Conservation (phyloP, 2,329 filamentous ascomycete genomes). For the Shiraia sp. region DNA sequence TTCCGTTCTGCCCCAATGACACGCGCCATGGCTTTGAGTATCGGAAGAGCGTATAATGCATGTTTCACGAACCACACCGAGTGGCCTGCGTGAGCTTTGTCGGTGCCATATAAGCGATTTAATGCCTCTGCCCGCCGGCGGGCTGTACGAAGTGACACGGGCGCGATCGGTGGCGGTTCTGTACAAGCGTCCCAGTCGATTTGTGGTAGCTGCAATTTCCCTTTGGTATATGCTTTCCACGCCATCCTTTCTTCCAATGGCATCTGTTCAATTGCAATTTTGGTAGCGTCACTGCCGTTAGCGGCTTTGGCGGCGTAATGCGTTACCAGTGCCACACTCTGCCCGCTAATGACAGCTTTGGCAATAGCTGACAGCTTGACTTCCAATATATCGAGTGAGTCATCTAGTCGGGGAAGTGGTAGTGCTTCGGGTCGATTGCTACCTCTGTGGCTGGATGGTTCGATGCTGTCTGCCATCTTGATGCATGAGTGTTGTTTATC, state of each 20-base stretch:
- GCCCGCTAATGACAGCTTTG: constrained; percentile 4
- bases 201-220: constrained; percentile 5
- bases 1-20: constrained; percentile 5
- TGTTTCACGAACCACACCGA: constrained; percentile 6
- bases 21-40: constrained; percentile 7
- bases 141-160: constrained; percentile 3
- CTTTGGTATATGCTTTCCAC: constrained; percentile 2
- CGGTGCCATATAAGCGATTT: constrained; percentile 7
- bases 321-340: constrained; percentile 6
- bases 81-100: constrained; percentile 5
- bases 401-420: constrained; percentile 6
- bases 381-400: constrained; percentile 3
- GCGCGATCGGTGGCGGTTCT: constrained; percentile 3
- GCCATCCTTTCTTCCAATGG: background rate
- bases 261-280: too few species aligned
- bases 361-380: constrained; percentile 5
- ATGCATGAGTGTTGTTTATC: too few species aligned
- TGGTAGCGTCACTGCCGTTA: background rate
- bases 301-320: background rate
- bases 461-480: too few species aligned
- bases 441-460: too few species aligned
- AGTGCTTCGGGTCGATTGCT: too few species aligned
- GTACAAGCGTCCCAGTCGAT: constrained; percentile 5
- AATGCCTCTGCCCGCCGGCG: constrained; percentile 8
- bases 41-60: constrained; percentile 1